Conservation (phyloP, 1,284 basidiomycete genomes). For the Athelia psychrophila region DNA sequence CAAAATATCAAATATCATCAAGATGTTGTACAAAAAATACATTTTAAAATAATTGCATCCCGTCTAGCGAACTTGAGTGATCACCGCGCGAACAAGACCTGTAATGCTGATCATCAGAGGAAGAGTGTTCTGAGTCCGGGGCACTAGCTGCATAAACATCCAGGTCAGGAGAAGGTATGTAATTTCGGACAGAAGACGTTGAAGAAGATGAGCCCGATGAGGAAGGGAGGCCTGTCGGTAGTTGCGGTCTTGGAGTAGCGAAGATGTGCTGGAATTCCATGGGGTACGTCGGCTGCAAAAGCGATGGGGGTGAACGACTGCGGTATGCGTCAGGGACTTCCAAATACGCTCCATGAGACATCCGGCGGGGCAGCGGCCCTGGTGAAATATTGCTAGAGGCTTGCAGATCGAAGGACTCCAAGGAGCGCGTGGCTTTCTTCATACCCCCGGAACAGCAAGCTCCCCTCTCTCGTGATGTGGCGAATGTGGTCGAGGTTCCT, state of each 20-base stretch:
- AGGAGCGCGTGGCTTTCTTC: neutral
- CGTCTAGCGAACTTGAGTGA: no score
- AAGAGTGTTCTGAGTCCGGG: no score
- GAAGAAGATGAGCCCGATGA: neutral
- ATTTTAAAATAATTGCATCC: no score
- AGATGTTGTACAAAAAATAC: no score
- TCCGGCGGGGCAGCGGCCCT: neutral
- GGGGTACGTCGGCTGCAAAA: neutral
- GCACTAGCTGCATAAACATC: no score
- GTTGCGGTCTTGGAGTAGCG: neutral
- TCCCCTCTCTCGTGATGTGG: neutral
- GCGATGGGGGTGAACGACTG: neutral
- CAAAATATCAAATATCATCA: no score
- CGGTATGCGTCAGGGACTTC: neutral
- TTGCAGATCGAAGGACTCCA: neutral
- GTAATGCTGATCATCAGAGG: no score
- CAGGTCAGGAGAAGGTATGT: no score
- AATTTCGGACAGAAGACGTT: neutral
- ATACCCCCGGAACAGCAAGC: neutral
- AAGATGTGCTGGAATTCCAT: neutral
- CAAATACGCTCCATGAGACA: neutral
- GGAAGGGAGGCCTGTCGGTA: neutral
- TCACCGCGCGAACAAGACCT: no score
- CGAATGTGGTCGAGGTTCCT: neutral
- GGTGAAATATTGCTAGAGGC: neutral